Evolutionary conservation across 2,329 filamentous ascomycete species (phyloP).

Genomic region (Diplodia scrobiculata): DNA sequence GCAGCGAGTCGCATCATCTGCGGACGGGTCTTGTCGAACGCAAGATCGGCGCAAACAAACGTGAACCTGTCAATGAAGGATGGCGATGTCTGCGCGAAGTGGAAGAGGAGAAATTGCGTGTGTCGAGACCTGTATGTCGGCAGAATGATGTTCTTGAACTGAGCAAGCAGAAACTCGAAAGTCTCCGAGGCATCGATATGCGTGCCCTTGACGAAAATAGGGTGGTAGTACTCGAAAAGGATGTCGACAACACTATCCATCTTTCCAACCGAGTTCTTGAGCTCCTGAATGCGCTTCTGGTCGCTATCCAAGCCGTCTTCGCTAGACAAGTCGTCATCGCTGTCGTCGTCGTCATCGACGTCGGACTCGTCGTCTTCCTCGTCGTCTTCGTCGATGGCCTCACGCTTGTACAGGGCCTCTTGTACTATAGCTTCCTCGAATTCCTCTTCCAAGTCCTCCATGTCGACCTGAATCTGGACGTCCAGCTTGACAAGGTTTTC

Average conservation of each 20-base stretch:
- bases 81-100: slow-evolving; percentile 83
- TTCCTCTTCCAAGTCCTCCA: slow-evolving; percentile 91
- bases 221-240: slow-evolving; percentile 80
- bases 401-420: slow-evolving; percentile 46
- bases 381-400: slow-evolving; percentile 58
- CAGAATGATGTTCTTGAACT: slow-evolving; percentile 85
- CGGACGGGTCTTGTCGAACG: slow-evolving; percentile 66
- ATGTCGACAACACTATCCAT: slow-evolving; percentile 88
- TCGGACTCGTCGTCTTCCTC: slow-evolving; percentile 51
- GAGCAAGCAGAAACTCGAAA: slow-evolving; percentile 77
- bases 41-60: slow-evolving; percentile 71
- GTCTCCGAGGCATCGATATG: slow-evolving; percentile 66
- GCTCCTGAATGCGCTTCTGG: slow-evolving; percentile 63
- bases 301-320: slow-evolving; percentile 63
- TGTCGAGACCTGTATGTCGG: slow-evolving; percentile 90
- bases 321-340: slow-evolving; percentile 71
- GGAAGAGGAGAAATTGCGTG: slow-evolving; percentile 93
- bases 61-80: slow-evolving; percentile 80
- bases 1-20: slow-evolving; percentile 79
- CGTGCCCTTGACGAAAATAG: slow-evolving; percentile 69
- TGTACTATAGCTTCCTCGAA: slow-evolving; percentile 72
- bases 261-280: slow-evolving; percentile 84
- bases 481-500: slow-evolving; percentile 91
- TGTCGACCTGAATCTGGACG: slow-evolving; percentile 88
- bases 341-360: slow-evolving; percentile 57